These are phyloP conservation scores for Phytophthora pluvialis DNA, from an alignment of 352 stramenopile species.

Conservation along the genomic window DNA sequence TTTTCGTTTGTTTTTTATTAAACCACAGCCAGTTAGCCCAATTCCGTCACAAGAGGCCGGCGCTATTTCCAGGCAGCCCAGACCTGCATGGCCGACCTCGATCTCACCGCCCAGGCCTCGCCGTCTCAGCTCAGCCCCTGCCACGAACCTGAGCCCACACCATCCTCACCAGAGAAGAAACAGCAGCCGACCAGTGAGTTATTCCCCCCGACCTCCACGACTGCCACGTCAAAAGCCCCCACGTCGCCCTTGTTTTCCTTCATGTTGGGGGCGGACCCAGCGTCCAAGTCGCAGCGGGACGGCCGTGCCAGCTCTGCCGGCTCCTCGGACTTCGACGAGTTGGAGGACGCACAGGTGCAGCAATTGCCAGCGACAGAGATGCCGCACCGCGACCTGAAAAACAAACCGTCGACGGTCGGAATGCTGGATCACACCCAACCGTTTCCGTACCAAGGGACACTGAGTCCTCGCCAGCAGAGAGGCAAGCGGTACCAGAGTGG, in stretches of 20 bases:
- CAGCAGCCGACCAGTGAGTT: conserved; percentile 2
- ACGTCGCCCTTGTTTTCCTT: conserved; percentile 23
- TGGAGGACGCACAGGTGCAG: conserved; percentile 33
- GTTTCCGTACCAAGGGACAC: conserved; percentile 48
- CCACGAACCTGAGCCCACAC: conserved; percentile 24
- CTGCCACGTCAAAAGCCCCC: conserved; percentile 10
- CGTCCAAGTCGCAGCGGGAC: conserved; percentile 3
- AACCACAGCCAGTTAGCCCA: not conserved
- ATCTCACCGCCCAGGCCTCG: conserved; percentile 7
- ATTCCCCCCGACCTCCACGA: conserved; percentile 20
- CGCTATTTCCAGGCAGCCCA: conserved; percentile 22
- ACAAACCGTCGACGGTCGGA: conserved; percentile 3
- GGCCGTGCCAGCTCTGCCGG: conserved; percentile 33
- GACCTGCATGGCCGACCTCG: conserved; percentile 16
- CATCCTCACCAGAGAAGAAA: conserved; percentile 7
- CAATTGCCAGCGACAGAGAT: conserved; percentile 27
- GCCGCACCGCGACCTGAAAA: conserved; percentile 10
- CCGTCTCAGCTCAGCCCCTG: conserved; percentile 12
- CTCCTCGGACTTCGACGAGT: conserved; percentile 38
- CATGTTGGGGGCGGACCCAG: not conserved
- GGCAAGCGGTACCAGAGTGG: conserved; percentile 63
- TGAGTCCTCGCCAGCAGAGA: conserved; percentile 64
- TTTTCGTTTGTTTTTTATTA: not conserved
- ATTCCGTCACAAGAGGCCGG: not conserved
- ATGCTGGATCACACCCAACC: not conserved